Evolutionary conservation across 2,329 filamentous ascomycete species (phyloP), one percentile per base, ranked within the genome.

Genomic region (Pyrenophora seminiperda): DNA sequence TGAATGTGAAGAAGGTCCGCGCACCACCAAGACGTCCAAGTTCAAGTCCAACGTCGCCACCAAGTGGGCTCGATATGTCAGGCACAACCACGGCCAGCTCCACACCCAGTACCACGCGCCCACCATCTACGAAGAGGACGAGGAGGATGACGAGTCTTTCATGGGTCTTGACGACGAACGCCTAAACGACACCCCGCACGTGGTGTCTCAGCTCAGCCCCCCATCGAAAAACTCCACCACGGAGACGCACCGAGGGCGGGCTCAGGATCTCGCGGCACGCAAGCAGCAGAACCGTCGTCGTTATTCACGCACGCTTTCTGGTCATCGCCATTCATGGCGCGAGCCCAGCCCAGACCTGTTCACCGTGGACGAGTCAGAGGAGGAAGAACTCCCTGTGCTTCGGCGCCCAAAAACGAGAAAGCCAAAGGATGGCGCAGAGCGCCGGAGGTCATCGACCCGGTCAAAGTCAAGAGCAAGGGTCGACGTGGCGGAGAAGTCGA

Each of bases 281-380:
- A 71, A 67, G 58, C 55, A 41, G 38, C 61, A 62, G 15, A 66
- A 62, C 32, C 64, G 69, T 22, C 65, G 65, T 33, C 63, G 70
- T 14, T 62, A 65, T 24, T 68, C 66, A 30, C 63, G 73, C 13
- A 74, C 71, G 7, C 63, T 73, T 6, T 73, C 69, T 19, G 73
- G 73, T 13, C 68, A 73, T 41, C 67, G 70, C 15, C 73, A 75
- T 53, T 75, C 73, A 39, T 76, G 73, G 70, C 61, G 72, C 15
- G 74, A 74, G 44, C 74, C 74, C 11, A 73, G 71, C 48, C 68
- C 68, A 1, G 73, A 75, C 41, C 62, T 76, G 0, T 76, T 75
- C 59, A 76, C 73, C 15, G 72, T 76, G 20, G 67, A 71, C 36
- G 74, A 76, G 51, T 73, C 73, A 6, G 71, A 70, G 27, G 73